phyloP scores from a whole-genome alignment of 2,329 filamentous ascomycete genomes.

The Colletotrichum kahawae region DNA sequence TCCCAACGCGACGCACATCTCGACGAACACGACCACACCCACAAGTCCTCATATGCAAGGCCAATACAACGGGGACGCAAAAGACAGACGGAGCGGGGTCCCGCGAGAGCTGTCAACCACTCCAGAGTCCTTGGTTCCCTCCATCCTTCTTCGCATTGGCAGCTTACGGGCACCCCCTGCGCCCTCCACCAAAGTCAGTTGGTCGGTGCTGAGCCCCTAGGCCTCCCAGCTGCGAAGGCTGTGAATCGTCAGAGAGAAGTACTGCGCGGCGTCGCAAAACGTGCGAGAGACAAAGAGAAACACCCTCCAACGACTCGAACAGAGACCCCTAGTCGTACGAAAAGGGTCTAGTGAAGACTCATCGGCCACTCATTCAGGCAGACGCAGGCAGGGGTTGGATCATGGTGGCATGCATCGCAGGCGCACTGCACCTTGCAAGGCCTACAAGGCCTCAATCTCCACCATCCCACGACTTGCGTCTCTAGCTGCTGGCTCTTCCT shows the following conservation, averaged over 20 bases:
- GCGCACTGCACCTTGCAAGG: neutral
- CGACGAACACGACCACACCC: neutral
- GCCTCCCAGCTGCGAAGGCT: neutral
- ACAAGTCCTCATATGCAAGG: neutral
- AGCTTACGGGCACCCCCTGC: slow-evolving; percentile 12
- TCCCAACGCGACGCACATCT: neutral
- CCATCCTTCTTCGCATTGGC: slow-evolving; percentile 8
- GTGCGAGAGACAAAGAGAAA: neutral
- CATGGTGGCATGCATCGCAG: neutral
- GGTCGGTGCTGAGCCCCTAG: neutral
- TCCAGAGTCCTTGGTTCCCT: slow-evolving; percentile 10
- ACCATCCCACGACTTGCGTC: neutral
- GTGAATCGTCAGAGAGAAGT: neutral
- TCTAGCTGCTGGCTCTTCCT: neutral
- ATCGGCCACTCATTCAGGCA: slow-evolving; percentile 14
- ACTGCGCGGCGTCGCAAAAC: neutral
- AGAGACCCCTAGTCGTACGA: neutral
- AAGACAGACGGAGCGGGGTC: neutral
- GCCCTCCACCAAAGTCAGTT: slow-evolving; percentile 1
- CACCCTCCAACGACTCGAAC: neutral
- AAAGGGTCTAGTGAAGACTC: slow-evolving; percentile 13
- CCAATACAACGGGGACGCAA: neutral
- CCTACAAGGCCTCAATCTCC: slow-evolving; percentile 14
- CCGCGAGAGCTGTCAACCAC: neutral
- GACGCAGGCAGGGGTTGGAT: slow-evolving; percentile 8